Evolutionary conservation across 345 rosid genomes (phyloP), one percentile per base, ranked within the genome.

Genomic region (Hibiscus syriacus): DNA sequence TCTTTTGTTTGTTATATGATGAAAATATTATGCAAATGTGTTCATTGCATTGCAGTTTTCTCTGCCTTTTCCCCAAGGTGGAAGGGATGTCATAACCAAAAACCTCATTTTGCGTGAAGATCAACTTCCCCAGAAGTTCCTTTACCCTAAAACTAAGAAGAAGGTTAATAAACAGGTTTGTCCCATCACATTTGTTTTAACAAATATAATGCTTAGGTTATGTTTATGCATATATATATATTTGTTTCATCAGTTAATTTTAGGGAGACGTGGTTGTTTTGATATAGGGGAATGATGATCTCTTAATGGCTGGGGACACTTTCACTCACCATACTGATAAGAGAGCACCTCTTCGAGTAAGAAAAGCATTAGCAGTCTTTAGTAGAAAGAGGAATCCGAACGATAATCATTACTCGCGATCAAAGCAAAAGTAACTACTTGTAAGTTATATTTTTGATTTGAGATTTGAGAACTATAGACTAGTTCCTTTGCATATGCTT

Each of bases 361-460:
- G n/a, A n/a, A n/a, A n/a, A n/a, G n/a, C n/a, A n/a, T n/a, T n/a
- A n/a, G n/a, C n/a, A n/a, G n/a, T n/a, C n/a, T n/a, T n/a, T n/a
- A n/a, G n/a, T n/a, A n/a, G n/a, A n/a, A n/a, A n/a, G n/a, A n/a
- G n/a, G n/a, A n/a, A n/a, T n/a, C n/a, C n/a, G n/a, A n/a, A n/a
- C n/a, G 99, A 94, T 76, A 91, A 94, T 76, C 97, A 94, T 68
- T 89, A 78, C 78, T 85, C 92, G 69, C 92, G 90, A 38, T 75
- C 89, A 0, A 89, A 70, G 76, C 84, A 77, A 2, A 64, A 73
- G 70, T 74, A 54, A 46, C 17, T 30, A n/a, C n/a, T 30, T 12
- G n/a, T 22, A 53, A 57, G 29, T 16, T 30, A 30, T 58, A 6
- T n/a, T 6, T 50, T 53, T n/a, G n/a, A n/a, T n/a, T n/a, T n/a